Conservation (phyloP, 2,329 filamentous ascomycete genomes). For the Paecilomyces formosus region DNA sequence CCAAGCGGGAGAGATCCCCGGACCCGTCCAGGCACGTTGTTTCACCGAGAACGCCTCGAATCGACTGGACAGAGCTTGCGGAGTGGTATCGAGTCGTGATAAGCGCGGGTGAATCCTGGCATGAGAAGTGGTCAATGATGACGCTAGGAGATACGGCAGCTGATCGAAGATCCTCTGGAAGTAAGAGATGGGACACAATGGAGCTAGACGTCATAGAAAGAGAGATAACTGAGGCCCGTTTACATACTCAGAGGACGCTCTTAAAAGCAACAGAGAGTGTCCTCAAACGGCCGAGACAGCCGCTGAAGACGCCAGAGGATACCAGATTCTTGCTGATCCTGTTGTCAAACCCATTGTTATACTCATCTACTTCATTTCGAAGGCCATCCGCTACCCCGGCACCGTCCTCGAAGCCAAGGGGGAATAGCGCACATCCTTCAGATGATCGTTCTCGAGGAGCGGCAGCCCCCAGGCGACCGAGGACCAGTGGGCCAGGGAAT, state of each 20-base stretch:
- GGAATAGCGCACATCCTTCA: conserved; percentile 9
- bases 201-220: conserved; percentile 42
- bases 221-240: conserved; percentile 54
- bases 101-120: conserved; percentile 63
- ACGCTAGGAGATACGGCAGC: conserved; percentile 24
- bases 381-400: conserved; percentile 8
- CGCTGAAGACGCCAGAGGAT: conserved; percentile 60
- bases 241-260: conserved; percentile 61
- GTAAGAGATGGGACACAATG: conserved; percentile 34
- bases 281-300: conserved; percentile 69
- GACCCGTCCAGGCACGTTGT: conserved; percentile 35
- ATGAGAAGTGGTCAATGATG: conserved; percentile 50
- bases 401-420: conserved; percentile 12
- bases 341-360: conserved; percentile 69
- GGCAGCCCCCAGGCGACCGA: conserved; percentile 14
- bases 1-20: conserved; percentile 24
- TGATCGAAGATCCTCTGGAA: conserved; percentile 13
- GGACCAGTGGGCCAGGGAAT: conserved; percentile 47
- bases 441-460: conserved; percentile 6
- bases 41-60: conserved; percentile 55
- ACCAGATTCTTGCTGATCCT: conserved; percentile 72
- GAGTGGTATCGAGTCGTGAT: conserved; percentile 69
- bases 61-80: conserved; percentile 65
- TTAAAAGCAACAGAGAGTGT: conserved; percentile 73
- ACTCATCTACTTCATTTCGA: conserved; percentile 32